These are phyloP conservation scores for Zizania latifolia DNA, from an alignment of 176 grass and related monocot genomes.

Conservation along the genomic window DNA sequence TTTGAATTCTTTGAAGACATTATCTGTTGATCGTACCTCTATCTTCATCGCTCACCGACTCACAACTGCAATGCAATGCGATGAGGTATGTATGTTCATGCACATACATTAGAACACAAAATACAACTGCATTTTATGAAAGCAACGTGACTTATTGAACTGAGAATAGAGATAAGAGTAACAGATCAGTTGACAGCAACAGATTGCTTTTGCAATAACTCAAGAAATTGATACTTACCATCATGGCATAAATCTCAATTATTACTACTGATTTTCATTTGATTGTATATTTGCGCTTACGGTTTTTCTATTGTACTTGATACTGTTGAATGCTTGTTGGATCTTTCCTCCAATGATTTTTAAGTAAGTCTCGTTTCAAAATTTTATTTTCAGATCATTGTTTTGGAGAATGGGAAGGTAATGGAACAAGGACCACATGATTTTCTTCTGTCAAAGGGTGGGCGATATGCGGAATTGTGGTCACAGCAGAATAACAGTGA, in stretches of 20 bases:
- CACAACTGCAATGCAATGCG: slow-evolving; percentile 91
- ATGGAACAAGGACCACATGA: slow-evolving; percentile 87
- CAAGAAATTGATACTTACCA: not conserved
- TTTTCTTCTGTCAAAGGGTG: slow-evolving; percentile 57
- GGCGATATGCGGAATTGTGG: slow-evolving; percentile 81
- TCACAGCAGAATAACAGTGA: slow-evolving; percentile 87
- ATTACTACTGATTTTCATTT: no score
- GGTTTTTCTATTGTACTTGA: not conserved
- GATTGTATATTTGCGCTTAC: not conserved
- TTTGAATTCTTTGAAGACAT: slow-evolving; percentile 74
- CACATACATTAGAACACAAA: not conserved
- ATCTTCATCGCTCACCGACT: slow-evolving; percentile 94
- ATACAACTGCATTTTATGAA: not conserved
- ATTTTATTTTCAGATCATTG: slow-evolving; percentile 75
- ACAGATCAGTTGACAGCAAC: not conserved
- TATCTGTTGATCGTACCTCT: slow-evolving; percentile 65
- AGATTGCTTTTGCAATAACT: slow-evolving; percentile 21
- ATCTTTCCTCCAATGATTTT: not conserved
- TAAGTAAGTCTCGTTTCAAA: slow-evolving; percentile 7
- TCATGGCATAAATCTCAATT: not conserved
- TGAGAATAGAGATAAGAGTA: not conserved
- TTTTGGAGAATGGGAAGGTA: slow-evolving; percentile 86
- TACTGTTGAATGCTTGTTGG: not conserved
- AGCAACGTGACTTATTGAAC: not conserved
- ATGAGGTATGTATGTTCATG: slow-evolving; percentile 51